Base-by-base conservation (phyloP, 2,329 filamentous ascomycete genomes). In the Emmonsia crescens region DNA sequence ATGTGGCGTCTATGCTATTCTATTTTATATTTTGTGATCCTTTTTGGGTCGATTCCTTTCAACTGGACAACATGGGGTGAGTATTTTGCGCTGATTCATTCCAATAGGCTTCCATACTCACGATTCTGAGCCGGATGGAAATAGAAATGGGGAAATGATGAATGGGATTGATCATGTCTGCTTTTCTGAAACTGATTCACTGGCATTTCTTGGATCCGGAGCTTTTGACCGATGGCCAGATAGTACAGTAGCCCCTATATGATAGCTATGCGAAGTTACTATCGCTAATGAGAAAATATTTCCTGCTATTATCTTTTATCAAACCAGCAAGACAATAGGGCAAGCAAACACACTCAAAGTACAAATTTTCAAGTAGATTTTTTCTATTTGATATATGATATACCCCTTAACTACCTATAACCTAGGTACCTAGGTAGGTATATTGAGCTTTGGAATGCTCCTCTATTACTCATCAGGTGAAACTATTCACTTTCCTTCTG, bases 21-120 rank as follows among this genome's bases (percentile, higher is more conserved):
- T 59, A 3, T 24, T 44, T 44, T 44, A 12, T 38, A 10, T 38
- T n/a, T n/a, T 16, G 12, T 14, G 48, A 31, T 36, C 31, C 31
- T 6, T 14, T 55, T 19, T 38, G n/a, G 2, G 14, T 36, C n/a
- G n/a, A 24, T 55, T 19, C 52, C 2, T 36, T 33, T 40, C 19
- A 38, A 27, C n/a, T 12, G 5, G 12, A 16, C 4, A 36, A 24
- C 3, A 24, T 14, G 27, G 40, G 16, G 0, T 44, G 55, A 8
- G 27, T 29, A 14, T 42, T 29, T 61, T n/a, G 16, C 24, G 59
- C 65, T 71, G 38, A 70, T 46, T 0, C 24, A 21, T 8, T 46
- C 16, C 29, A 19, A 29, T 58, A 78, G 76, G 76, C 61, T 80
- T 63, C 78, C 78, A n/a, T 80, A 75, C 63, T 77, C 76, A 21